These are phyloP conservation scores for Trametes meyenii DNA, from an alignment of 768 basidiomycete genomes.

Conservation along the genomic window DNA sequence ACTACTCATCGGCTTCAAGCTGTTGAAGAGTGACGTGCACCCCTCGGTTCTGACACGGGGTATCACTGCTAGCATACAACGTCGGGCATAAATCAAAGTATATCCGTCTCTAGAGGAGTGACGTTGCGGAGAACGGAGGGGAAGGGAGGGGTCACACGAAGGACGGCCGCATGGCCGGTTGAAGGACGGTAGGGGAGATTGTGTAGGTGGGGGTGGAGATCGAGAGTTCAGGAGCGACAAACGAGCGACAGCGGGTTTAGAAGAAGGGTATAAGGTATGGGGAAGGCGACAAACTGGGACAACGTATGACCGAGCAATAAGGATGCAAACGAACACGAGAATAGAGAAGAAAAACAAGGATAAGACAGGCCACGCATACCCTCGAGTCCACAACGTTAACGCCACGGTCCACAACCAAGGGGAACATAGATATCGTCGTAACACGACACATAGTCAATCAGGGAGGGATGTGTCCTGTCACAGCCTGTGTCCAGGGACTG, in stretches of 20 bases:
- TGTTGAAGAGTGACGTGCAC: not conserved
- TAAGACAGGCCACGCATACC: constrained; percentile 11
- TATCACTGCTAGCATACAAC: constrained; percentile 23
- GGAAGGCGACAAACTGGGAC: constrained; percentile 12
- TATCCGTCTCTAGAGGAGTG: not conserved
- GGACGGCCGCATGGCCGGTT: not conserved
- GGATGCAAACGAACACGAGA: constrained; percentile 13
- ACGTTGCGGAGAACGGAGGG: not conserved
- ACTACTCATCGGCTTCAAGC: not conserved
- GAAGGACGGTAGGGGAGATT: not conserved
- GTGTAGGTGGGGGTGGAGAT: not conserved
- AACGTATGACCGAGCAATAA: constrained; percentile 23
- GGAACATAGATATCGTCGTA: constrained; percentile 16
- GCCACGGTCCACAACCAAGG: constrained; percentile 13
- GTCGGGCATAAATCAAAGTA: constrained; percentile 19
- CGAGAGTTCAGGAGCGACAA: constrained; percentile 9
- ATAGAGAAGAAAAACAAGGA: not conserved
- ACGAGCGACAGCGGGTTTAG: constrained; percentile 29
- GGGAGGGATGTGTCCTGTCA: constrained; percentile 33
- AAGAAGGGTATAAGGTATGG: constrained; percentile 29
- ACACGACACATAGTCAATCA: not conserved
- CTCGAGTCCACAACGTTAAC: constrained; percentile 16
- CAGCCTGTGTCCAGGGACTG: constrained; percentile 91
- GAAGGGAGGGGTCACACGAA: constrained; percentile 1
- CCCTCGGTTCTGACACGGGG: constrained; percentile 2